Evolutionary conservation across 2,329 filamentous ascomycete species (phyloP).

Genomic region (Cladosporium sp.): DNA sequence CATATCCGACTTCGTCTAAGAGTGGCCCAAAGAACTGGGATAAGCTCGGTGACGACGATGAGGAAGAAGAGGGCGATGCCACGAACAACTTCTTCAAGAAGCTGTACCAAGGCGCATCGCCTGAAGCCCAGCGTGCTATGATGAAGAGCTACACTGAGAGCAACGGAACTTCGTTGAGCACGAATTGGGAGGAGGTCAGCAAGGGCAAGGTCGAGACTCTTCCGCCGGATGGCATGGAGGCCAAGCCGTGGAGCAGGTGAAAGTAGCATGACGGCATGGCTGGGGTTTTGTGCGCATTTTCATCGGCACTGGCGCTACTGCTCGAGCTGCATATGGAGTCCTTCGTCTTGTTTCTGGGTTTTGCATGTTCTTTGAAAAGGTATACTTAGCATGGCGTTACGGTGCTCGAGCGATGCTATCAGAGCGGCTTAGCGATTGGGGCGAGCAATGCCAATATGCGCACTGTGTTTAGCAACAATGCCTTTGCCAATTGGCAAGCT

Average conservation of each 20-base stretch:
- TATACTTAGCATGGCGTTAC: not conserved
- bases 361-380: not conserved
- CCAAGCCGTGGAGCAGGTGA: conserved; percentile 60
- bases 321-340: not conserved
- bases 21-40: conserved; percentile 91
- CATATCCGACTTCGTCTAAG: conserved; percentile 83
- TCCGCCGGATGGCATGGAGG: conserved; percentile 73
- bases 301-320: not conserved
- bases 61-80: conserved; percentile 55
- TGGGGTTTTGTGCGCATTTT: not conserved
- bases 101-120: conserved; percentile 70
- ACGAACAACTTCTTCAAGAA: conserved; percentile 86
- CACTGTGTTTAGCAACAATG: not conserved
- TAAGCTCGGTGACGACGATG: conserved; percentile 59
- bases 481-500: too few species aligned
- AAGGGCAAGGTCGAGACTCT: conserved; percentile 65
- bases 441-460: not conserved
- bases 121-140: conserved; percentile 87
- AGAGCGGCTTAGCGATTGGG: not conserved
- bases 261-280: not conserved
- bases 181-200: conserved; percentile 82
- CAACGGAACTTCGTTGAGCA: conserved; percentile 87
- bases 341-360: not conserved
- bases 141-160: conserved; percentile 96
- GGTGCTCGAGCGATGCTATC: not conserved